Base-by-base conservation (phyloP, 768 basidiomycete genomes). In the Xanthoconium stramineum region DNA sequence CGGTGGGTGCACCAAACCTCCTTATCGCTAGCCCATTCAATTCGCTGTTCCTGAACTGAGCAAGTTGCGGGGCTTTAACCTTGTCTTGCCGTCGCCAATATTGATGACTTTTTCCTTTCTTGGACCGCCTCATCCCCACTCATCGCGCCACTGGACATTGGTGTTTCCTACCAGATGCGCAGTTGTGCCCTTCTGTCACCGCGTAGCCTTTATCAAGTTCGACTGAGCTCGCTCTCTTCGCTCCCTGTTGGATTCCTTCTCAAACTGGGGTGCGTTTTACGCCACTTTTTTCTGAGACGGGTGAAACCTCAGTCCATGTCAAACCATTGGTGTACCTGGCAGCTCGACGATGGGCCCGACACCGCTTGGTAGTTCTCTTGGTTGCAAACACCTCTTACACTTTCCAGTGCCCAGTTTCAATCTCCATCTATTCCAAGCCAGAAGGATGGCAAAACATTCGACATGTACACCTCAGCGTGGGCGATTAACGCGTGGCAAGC, bases 51-150 rank as follows among this genome's bases (percentile, higher is more conserved):
- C 64, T 60, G 60, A 39, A 43, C n/a, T n/a, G 33, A 36, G 30
- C 46, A 32, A 11, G 12, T 20, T 54, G 48, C 65, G 65, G 65
- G 53, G 43, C 45, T 64, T 57, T 10, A 65, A 66, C 61, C 52
- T 66, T 65, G 61, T 57, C 9, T 30, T 57, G 51, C 51, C 45
- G 42, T 66, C 57, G 55, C 58, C 48, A 56, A 42, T 17, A n/a
- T 9, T n/a, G 6, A 24, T 24, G 24, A 4, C 24, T 12, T 61
- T 12, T 58, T 12, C 61, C 61, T 45, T 55, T 66, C 64, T 55
- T 24, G 60, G 64, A 7, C 9, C 38, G 15, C 47, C 32, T 62
- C 61, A 47, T 55, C 48, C 53, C 30, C 32, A 7, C 30, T 24
- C 11, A 14, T 20, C 0, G 17, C 43, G 50, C 53, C 63, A 57